phyloP scores from a whole-genome alignment of 2,329 filamentous ascomycete genomes.

The Ophiosphaerella korrae region DNA sequence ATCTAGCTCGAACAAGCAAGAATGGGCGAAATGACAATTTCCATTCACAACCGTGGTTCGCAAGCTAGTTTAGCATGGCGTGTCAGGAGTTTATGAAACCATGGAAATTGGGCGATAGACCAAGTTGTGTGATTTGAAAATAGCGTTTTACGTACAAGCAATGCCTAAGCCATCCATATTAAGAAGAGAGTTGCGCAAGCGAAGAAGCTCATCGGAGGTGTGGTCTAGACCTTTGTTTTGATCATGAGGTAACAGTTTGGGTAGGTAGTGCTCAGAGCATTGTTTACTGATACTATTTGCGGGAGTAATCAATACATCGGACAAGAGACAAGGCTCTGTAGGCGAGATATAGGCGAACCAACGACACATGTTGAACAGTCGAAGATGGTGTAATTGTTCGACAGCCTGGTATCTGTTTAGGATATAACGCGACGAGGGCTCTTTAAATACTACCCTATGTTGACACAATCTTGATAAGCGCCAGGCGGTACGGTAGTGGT shows the following conservation, averaged over 20 bases:
- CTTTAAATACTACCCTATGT: too few species aligned
- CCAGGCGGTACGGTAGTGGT: too few species aligned
- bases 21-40: not conserved
- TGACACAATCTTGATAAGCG: too few species aligned
- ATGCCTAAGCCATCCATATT: conserved; percentile 63
- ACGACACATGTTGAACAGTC: conserved; percentile 49
- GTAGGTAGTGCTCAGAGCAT: conserved; percentile 58
- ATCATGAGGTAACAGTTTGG: conserved; percentile 56
- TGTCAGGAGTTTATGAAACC: too few species aligned
- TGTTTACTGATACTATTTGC: conserved; percentile 45
- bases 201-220: conserved; percentile 51
- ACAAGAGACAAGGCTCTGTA: conserved; percentile 59
- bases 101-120: too few species aligned
- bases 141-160: conserved; percentile 47
- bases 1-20: not conserved
- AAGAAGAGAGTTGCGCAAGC: conserved; percentile 57
- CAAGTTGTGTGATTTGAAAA: not conserved
- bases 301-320: conserved; percentile 59
- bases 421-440: too few species aligned
- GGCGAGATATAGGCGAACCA: conserved; percentile 63
- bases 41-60: not conserved
- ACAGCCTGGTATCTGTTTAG: too few species aligned
- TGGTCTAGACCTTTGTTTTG: conserved; percentile 48
- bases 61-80: too few species aligned
- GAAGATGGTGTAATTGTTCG: not conserved